phyloP scores from a whole-genome alignment of 1,284 basidiomycete species.

The Singerocomus inundabilis region DNA sequence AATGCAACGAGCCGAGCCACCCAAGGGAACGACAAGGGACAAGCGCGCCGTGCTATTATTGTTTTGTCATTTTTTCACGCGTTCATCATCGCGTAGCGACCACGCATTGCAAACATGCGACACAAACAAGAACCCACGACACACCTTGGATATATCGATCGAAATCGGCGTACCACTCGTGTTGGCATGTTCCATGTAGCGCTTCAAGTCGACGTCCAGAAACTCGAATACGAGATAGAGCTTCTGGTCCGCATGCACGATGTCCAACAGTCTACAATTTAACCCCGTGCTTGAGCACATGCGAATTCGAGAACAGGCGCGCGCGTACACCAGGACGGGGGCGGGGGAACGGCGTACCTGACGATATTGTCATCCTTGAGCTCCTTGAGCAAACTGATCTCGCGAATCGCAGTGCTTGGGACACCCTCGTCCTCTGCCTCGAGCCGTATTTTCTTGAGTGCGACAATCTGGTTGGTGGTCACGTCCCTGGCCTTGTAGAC shows the following conservation, averaged over 20 bases:
- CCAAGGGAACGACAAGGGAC: constrained; percentile 18
- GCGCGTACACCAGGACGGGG: too few species aligned
- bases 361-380: constrained; percentile 96
- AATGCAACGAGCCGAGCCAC: constrained; percentile 16
- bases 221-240: constrained; percentile 98
- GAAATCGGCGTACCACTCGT: constrained; percentile 67
- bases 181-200: constrained; percentile 91
- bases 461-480: constrained; percentile 76
- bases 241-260: constrained; percentile 96
- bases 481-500: constrained; percentile 91
- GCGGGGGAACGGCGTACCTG: constrained; percentile 43
- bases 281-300: constrained; percentile 12
- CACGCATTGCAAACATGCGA: constrained; percentile 7
- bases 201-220: constrained; percentile 91
- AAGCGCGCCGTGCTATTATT: constrained; percentile 5
- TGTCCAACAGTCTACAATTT: constrained; percentile 80
- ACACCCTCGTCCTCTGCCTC: constrained; percentile 99
- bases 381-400: constrained; percentile 97
- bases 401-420: constrained; percentile 94
- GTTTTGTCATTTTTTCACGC: constrained; percentile 10
- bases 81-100: constrained; percentile 11
- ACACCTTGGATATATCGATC: constrained; percentile 84
- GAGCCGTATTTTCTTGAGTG: constrained; percentile 96
- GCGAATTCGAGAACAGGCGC: background rate
- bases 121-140: constrained; percentile 19